phyloP scores from a whole-genome alignment of 2,329 filamentous ascomycete genomes.

The Xylariaceae sp. region DNA sequence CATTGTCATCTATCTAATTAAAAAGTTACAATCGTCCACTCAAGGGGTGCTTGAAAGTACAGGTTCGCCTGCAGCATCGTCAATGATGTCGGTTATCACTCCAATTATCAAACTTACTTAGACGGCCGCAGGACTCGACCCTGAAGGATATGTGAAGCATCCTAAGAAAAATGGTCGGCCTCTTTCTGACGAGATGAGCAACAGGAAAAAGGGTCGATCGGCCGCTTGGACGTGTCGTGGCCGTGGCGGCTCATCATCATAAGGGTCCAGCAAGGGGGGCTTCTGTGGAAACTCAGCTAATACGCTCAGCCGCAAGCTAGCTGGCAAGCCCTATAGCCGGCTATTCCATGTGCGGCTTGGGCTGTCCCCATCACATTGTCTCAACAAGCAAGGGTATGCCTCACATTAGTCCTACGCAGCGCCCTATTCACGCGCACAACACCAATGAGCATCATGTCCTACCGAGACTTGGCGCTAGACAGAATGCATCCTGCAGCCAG shows the following conservation, averaged over 20 bases:
- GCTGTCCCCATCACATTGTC: background rate
- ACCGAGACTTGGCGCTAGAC: background rate
- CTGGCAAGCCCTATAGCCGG: background rate
- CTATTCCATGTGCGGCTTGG: conserved; percentile 12
- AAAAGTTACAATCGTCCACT: background rate
- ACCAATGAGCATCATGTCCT: background rate
- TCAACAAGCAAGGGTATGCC: background rate
- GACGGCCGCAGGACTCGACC: too few relatives aligned
- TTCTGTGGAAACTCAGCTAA: conserved; percentile 14
- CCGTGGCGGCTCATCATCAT: too few relatives aligned
- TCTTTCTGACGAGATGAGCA: too few relatives aligned
- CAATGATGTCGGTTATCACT: too few relatives aligned
- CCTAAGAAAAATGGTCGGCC: too few relatives aligned
- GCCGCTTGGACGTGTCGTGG: too few relatives aligned
- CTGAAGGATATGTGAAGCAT: too few relatives aligned
- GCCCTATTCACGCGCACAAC: background rate
- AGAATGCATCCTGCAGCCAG: background rate
- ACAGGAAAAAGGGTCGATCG: too few relatives aligned
- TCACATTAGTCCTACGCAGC: background rate
- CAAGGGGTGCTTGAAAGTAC: background rate
- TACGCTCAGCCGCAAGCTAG: conserved; percentile 17
- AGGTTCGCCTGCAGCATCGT: background rate
- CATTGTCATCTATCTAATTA: background rate
- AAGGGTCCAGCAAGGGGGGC: conserved; percentile 13
- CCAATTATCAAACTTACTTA: too few relatives aligned